Conservation (phyloP, 1,139 yeast genomes). For the Groenewaldozyma auringiensis region DNA sequence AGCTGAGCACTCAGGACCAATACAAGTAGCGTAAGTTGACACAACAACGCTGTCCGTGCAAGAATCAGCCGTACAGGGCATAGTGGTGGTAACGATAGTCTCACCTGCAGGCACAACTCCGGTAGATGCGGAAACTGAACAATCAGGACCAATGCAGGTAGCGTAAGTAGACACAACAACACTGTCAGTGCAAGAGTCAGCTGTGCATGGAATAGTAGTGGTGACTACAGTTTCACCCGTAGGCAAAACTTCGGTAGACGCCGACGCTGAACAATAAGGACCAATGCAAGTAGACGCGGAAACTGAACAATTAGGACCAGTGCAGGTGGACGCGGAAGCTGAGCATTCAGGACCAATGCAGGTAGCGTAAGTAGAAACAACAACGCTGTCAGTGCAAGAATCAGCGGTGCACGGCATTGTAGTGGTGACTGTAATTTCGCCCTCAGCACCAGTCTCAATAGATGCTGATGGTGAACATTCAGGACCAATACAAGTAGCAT, state of each 20-base stretch:
- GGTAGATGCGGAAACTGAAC: too few species aligned
- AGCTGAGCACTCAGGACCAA: background rate
- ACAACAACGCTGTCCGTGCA: too few species aligned
- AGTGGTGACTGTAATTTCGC: background rate
- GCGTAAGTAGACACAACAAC: too few species aligned
- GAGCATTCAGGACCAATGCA: background rate
- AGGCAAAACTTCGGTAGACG: too few species aligned
- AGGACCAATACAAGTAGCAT: background rate
- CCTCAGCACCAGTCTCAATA: background rate
- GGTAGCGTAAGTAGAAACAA: background rate
- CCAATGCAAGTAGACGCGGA: too few species aligned
- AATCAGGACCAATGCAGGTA: too few species aligned
- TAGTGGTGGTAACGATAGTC: too few species aligned
- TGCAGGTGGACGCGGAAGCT: constrained; percentile 2
- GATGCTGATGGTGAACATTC: background rate
- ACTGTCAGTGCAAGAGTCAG: background rate
- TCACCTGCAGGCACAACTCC: too few species aligned
- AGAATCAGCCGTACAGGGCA: background rate
- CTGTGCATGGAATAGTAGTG: background rate
- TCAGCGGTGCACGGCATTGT: background rate
- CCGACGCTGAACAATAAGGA: too few species aligned
- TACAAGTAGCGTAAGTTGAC: background rate
- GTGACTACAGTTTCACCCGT: too few species aligned
- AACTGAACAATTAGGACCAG: background rate
- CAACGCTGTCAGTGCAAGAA: background rate